phyloP scores from a whole-genome alignment of 768 basidiomycete species.

The Rhodotorula diobovata region DNA sequence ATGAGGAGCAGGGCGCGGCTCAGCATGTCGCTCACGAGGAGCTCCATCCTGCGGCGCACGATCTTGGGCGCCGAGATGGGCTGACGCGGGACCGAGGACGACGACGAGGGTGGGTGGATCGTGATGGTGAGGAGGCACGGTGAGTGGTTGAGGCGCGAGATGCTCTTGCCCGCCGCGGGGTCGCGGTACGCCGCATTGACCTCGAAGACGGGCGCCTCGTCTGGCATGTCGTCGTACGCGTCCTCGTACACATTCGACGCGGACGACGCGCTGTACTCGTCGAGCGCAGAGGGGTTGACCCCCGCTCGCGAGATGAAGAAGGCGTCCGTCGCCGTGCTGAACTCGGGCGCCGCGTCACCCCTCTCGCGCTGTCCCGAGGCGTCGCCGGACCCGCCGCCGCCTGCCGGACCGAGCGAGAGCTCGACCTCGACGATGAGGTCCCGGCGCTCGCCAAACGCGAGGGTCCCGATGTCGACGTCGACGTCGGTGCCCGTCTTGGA shows the following conservation, averaged over 20 bases:
- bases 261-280: slow-evolving; percentile 30
- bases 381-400: too few species aligned
- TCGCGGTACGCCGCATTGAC: slow-evolving; percentile 92
- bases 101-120: slow-evolving; percentile 58
- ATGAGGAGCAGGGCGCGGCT: slow-evolving; percentile 88
- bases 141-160: slow-evolving; percentile 74
- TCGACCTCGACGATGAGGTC: slow-evolving; percentile 97
- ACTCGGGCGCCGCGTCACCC: slow-evolving; percentile 2
- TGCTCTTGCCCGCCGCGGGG: slow-evolving; percentile 73
- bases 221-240: slow-evolving; percentile 73
- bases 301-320: slow-evolving; percentile 56
- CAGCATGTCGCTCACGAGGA: slow-evolving; percentile 95
- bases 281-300: slow-evolving; percentile 35
- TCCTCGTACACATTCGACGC: slow-evolving; percentile 43
- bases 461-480: slow-evolving; percentile 88
- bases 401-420: slow-evolving; percentile 51
- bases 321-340: slow-evolving; percentile 75
- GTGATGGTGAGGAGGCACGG: slow-evolving; percentile 94
- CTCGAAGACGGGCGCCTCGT: slow-evolving; percentile 93
- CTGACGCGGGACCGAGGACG: background rate
- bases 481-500: slow-evolving; percentile 89
- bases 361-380: background rate
- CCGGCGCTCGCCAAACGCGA: slow-evolving; percentile 91
- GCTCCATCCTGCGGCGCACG: slow-evolving; percentile 89
- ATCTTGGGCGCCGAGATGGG: slow-evolving; percentile 72